phyloP scores from a whole-genome alignment of 2,329 filamentous ascomycete species.

The Verticillium tricorpus region DNA sequence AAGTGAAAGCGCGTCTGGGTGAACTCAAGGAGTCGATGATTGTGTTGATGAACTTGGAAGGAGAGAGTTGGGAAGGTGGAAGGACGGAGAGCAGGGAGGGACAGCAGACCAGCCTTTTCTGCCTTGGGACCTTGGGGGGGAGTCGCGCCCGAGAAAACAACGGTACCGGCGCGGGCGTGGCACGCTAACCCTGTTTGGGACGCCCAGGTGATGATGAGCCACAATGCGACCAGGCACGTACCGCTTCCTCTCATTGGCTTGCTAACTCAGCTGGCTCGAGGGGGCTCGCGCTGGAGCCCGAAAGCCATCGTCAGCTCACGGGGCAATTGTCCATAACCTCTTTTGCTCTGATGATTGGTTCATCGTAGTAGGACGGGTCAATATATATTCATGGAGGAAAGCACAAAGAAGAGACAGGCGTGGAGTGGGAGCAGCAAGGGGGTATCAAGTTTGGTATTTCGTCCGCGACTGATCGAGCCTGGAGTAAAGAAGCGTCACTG shows the following conservation, averaged over 20 bases:
- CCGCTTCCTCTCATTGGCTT: neutral
- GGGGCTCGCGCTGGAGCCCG: neutral
- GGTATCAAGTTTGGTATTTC: too few species aligned
- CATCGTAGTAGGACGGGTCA: too few species aligned
- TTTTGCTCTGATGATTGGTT: neutral
- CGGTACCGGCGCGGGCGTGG: neutral
- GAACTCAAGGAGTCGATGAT: neutral
- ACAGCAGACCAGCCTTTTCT: constrained; percentile 1
- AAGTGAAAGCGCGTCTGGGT: neutral
- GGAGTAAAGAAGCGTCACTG: too few species aligned
- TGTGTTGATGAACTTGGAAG: neutral
- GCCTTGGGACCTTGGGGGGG: neutral
- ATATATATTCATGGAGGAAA: neutral
- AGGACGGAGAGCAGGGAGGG: neutral
- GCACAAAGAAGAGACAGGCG: neutral
- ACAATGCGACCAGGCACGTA: neutral
- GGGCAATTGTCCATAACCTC: neutral
- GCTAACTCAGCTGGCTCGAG: neutral
- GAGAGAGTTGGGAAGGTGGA: neutral
- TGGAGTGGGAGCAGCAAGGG: neutral
- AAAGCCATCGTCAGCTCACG: neutral
- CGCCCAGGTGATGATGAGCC: neutral
- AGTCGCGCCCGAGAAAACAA: constrained; percentile 1
- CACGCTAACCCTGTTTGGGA: neutral
- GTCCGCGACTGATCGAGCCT: too few species aligned